A percentile compares a stretch with the other conserved stretches of the same genome.
phyloP scores from a whole-genome alignment of 345 rosid species.

The Zanthoxylum bungeanum region DNA sequence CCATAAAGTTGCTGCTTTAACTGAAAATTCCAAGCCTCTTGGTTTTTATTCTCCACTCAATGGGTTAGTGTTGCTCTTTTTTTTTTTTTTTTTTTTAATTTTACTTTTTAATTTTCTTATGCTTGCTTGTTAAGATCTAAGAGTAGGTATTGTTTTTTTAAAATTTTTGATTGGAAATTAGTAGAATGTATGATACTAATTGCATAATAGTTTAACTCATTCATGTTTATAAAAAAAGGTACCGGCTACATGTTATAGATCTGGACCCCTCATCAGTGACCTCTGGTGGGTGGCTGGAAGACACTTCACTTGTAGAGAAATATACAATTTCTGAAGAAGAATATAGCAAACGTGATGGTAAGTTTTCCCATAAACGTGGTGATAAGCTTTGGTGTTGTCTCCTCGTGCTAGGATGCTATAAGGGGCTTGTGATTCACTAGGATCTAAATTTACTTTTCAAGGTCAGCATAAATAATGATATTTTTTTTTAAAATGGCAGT shows the following conservation, averaged over 20 bases:
- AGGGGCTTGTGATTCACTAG: background rate
- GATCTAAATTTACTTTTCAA: background rate
- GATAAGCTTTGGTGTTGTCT: background rate
- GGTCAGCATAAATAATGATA: background rate
- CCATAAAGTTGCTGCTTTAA: conserved; percentile 50
- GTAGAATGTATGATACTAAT: too few relatives aligned
- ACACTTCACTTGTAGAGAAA: conserved; percentile 84
- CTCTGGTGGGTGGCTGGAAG: conserved; percentile 93
- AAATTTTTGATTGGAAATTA: too few relatives aligned
- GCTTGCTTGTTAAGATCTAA: too few relatives aligned
- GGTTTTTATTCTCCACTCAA: conserved; percentile 79
- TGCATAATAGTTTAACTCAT: background rate
- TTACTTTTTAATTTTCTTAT: background rate
- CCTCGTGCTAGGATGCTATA: background rate
- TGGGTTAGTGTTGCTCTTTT: conserved; percentile 39
- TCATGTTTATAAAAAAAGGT: conserved; percentile 43
- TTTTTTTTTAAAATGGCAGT: background rate
- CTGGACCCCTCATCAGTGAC: conserved; percentile 90
- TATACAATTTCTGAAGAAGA: conserved; percentile 82
- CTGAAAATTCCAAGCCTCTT: conserved; percentile 57
- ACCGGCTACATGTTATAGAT: conserved; percentile 71
- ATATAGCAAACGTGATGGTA: conserved; percentile 67
- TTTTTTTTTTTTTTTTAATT: background rate
- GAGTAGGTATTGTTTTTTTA: too few relatives aligned
- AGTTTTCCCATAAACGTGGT: background rate